phyloP scores from a whole-genome alignment of 2,329 filamentous ascomycete genomes.

The Cercospora nicotianae region DNA sequence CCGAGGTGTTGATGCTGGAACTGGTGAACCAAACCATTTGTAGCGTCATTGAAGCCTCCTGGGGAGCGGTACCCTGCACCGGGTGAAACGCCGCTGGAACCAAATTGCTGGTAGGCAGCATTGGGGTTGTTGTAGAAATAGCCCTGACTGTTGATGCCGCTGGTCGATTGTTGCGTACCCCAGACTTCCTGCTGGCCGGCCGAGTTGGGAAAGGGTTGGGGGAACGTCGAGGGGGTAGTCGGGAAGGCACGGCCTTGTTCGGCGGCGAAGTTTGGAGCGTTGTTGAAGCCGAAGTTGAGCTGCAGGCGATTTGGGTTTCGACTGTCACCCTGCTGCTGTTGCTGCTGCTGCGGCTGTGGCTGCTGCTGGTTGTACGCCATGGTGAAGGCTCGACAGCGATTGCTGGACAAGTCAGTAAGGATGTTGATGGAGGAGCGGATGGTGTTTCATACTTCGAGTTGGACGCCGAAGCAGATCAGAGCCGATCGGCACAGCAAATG shows the following conservation, averaged over 20 bases:
- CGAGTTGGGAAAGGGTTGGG: constrained; percentile 72
- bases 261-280: constrained; percentile 46
- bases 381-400: constrained; percentile 3
- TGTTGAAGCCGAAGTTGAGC: constrained; percentile 53
- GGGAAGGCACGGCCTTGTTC: constrained; percentile 52
- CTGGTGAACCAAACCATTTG: constrained; percentile 89
- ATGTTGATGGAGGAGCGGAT: not conserved
- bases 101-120: constrained; percentile 49
- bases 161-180: constrained; percentile 49
- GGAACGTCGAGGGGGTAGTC: constrained; percentile 90
- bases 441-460: not conserved
- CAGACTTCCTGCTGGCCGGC: constrained; percentile 62
- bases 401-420: constrained; percentile 3
- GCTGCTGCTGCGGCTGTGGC: constrained; percentile 21
- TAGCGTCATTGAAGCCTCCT: constrained; percentile 72
- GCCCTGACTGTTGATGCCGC: constrained; percentile 45
- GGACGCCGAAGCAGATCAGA: not conserved
- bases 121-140: constrained; percentile 56
- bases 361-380: constrained; percentile 26
- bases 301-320: constrained; percentile 50
- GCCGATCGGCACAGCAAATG: not conserved
- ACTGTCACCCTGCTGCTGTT: constrained; percentile 31
- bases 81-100: constrained; percentile 42
- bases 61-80: constrained; percentile 59
- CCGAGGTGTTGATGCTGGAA: constrained; percentile 92